Percentiles rank a stretch among this genome's conserved stretches.
Evolutionary conservation across 2,329 filamentous ascomycete species (phyloP).

Genomic region (Penicillium occitanis): DNA sequence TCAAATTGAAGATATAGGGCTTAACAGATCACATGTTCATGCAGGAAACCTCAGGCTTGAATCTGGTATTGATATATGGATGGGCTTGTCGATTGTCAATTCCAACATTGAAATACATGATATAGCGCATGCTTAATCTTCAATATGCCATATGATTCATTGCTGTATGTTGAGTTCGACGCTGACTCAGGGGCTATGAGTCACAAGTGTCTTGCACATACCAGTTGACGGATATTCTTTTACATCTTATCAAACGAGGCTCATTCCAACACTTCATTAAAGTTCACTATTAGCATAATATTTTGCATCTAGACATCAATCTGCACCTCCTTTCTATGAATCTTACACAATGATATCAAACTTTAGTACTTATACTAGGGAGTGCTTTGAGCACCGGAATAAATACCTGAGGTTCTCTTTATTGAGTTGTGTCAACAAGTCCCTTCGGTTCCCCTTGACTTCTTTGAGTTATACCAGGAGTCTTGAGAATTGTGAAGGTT

Average conservation of each 20-base stretch:
- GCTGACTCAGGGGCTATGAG: neutral
- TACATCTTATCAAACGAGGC: neutral
- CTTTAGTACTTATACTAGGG: neutral
- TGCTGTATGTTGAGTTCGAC: neutral
- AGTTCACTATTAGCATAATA: neutral
- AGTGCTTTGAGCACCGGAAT: too few relatives aligned
- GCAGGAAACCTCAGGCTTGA: neutral
- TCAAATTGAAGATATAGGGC: neutral
- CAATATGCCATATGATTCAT: neutral
- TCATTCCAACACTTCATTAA: neutral
- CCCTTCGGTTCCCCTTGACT: too few relatives aligned
- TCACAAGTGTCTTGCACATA: neutral
- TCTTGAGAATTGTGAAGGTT: neutral
- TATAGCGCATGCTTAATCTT: neutral
- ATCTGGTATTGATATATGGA: neutral
- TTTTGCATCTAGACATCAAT: neutral
- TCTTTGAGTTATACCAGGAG: too few relatives aligned
- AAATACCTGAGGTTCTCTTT: too few relatives aligned
- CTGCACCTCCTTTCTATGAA: neutral
- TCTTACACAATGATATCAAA: neutral
- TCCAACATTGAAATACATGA: neutral
- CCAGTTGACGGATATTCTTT: neutral
- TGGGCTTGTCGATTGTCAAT: neutral
- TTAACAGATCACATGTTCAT: neutral
- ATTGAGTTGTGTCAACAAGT: too few relatives aligned